Percentiles rank a stretch among this genome's conserved stretches.
phyloP scores from a whole-genome alignment of 495 filamentous ascomycete genomes.

The Penicillium goetzii region DNA sequence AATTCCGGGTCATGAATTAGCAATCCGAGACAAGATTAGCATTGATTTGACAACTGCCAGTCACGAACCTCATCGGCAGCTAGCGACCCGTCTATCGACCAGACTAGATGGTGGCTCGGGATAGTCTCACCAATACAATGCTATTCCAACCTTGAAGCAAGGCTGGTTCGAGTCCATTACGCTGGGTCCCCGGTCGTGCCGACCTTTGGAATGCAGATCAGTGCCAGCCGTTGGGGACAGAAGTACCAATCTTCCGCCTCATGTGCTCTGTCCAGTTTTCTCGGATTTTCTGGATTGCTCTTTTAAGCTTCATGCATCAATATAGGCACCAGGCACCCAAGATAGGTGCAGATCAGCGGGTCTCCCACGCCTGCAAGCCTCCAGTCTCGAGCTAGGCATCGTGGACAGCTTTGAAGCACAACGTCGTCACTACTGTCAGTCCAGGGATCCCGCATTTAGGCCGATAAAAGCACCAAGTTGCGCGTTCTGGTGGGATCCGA shows the following conservation, averaged over 20 bases:
- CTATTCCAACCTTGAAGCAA: constrained; percentile 10
- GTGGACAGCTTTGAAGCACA: not conserved
- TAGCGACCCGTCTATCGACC: not conserved
- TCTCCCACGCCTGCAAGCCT: not conserved
- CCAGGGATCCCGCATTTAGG: not conserved
- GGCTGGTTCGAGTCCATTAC: constrained; percentile 17
- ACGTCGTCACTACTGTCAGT: constrained; percentile 9
- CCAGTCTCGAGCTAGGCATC: not conserved
- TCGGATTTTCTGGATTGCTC: constrained; percentile 2
- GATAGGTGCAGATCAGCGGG: not conserved
- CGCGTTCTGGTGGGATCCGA: not conserved
- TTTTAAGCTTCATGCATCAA: constrained; percentile 11
- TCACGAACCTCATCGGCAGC: not conserved
- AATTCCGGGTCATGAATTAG: not conserved
- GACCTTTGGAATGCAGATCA: constrained; percentile 22
- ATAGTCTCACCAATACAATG: not conserved
- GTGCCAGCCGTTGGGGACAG: constrained; percentile 10
- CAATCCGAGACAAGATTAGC: not conserved
- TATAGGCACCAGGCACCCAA: not conserved
- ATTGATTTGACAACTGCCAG: not conserved
- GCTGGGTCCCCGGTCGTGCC: constrained; percentile 10
- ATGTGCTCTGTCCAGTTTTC: constrained; percentile 13
- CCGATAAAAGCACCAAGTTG: not conserved
- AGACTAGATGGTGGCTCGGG: constrained; percentile 6
- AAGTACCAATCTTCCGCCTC: constrained; percentile 15